Percentiles rank a stretch among this genome's conserved stretches.
These are phyloP conservation scores for Planoprotostelium fungivorum DNA, from an alignment of 78 protist genomes.

Conservation along the genomic window DNA sequence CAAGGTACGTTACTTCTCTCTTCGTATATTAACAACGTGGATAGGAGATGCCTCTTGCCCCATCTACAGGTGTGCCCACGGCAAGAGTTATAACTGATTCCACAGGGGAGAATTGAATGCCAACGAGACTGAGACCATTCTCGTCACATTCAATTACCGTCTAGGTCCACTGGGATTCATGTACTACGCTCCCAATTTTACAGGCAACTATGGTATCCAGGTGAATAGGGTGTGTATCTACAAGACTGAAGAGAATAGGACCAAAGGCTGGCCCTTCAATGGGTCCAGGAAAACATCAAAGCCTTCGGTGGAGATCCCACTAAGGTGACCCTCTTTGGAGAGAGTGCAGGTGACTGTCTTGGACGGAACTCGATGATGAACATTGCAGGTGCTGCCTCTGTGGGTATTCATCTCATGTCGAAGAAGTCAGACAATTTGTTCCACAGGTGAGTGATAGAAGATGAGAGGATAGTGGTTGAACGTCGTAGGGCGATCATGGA, in stretches of 20 bases:
- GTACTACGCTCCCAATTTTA: background rate
- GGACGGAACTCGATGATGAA: too few relatives aligned
- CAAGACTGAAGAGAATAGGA: constrained; percentile 72
- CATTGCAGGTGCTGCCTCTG: background rate
- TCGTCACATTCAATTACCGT: constrained; percentile 38
- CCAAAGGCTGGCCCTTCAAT: constrained; percentile 67
- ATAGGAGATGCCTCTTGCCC: background rate
- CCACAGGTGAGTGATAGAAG: too few relatives aligned
- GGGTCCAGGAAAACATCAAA: constrained; percentile 78
- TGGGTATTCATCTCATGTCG: background rate
- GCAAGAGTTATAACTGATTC: too few relatives aligned
- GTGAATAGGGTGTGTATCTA: background rate
- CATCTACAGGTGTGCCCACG: too few relatives aligned
- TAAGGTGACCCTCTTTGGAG: constrained; percentile 73
- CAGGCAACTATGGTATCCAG: background rate
- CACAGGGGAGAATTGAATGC: background rate
- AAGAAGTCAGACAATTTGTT: background rate
- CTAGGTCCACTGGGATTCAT: constrained; percentile 49
- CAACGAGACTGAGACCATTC: constrained; percentile 18
- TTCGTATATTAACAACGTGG: background rate
- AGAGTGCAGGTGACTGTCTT: constrained; percentile 85
- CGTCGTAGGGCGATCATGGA: background rate
- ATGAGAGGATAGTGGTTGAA: too few relatives aligned
- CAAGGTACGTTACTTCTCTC: background rate
- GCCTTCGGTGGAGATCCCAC: constrained; percentile 83